A percentile compares a stretch with the other conserved stretches of the same genome.
Evolutionary conservation across 2,329 filamentous ascomycete genomes (phyloP).

Genomic region (Hirsutella minnesotensis): DNA sequence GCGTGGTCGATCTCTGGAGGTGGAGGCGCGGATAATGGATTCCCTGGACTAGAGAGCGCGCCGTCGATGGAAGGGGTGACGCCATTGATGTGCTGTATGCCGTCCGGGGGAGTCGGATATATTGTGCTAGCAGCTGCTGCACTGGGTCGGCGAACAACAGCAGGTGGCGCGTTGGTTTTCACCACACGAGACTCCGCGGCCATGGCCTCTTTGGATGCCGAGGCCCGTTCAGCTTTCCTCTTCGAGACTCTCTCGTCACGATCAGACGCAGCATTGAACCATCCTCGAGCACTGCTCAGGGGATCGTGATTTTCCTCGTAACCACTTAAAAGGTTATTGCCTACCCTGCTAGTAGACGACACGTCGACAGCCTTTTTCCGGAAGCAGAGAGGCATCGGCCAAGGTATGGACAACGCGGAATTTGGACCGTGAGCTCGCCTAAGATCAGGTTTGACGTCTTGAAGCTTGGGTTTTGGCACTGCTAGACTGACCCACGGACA

Average conservation of each 20-base stretch:
- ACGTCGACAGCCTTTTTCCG: slow-evolving; percentile 33
- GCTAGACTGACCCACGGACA: slow-evolving; percentile 40
- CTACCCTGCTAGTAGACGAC: slow-evolving; percentile 24
- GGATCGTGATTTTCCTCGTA: slow-evolving; percentile 35
- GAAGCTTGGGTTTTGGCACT: slow-evolving; percentile 30
- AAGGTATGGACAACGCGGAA: slow-evolving; percentile 31
- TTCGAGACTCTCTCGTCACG: slow-evolving; percentile 34
- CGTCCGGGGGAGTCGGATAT: slow-evolving; percentile 64
- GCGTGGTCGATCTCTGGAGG: slow-evolving; percentile 17
- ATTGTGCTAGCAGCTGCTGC: slow-evolving; percentile 40
- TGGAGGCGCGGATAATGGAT: slow-evolving; percentile 19
- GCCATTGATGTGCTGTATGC: slow-evolving; percentile 39
- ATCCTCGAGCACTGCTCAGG: slow-evolving; percentile 33
- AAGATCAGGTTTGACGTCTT: slow-evolving; percentile 28
- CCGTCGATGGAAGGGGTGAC: slow-evolving; percentile 46
- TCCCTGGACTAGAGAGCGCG: slow-evolving; percentile 42
- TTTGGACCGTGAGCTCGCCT: slow-evolving; percentile 25
- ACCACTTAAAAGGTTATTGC: slow-evolving; percentile 24
- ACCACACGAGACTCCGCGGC: slow-evolving; percentile 29
- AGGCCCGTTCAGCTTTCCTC: slow-evolving; percentile 39
- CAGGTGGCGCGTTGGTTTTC: slow-evolving; percentile 37
- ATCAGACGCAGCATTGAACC: slow-evolving; percentile 32
- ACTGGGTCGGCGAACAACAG: slow-evolving; percentile 37
- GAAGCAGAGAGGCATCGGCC: slow-evolving; percentile 43
- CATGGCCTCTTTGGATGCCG: slow-evolving; percentile 28